These are phyloP conservation scores for Bondarzewia mesenterica DNA, from an alignment of 1,284 basidiomycete genomes.

Conservation along the genomic window DNA sequence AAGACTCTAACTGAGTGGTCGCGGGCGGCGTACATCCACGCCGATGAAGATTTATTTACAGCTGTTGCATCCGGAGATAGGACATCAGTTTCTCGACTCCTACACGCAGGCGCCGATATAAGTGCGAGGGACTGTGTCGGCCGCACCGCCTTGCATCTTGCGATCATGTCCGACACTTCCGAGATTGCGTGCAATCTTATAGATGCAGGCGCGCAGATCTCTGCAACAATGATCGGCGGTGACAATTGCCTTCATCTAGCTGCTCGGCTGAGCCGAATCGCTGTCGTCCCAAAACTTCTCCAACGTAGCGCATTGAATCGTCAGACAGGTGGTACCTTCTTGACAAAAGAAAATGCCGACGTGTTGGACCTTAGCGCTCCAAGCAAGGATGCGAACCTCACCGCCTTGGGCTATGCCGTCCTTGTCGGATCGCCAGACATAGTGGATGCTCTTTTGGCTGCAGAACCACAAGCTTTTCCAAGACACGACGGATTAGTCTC, in stretches of 20 bases:
- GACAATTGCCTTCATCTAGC: constrained; percentile 47
- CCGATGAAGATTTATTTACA: constrained; percentile 42
- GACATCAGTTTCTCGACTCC: constrained; percentile 27
- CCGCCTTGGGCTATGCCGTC: too few relatives aligned
- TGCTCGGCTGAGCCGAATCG: constrained; percentile 34
- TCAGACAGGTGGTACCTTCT: too few relatives aligned
- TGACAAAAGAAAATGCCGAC: too few relatives aligned
- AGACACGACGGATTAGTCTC: too few relatives aligned
- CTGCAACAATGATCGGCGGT: constrained; percentile 45
- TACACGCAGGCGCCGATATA: constrained; percentile 33
- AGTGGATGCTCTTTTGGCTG: too few relatives aligned
- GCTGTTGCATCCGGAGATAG: constrained; percentile 40
- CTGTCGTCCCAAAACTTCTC: constrained; percentile 41
- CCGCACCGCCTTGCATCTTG: constrained; percentile 46
- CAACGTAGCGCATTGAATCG: too few relatives aligned
- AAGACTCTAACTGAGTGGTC: too few relatives aligned
- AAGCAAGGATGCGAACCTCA: too few relatives aligned
- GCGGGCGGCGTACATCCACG: constrained; percentile 46
- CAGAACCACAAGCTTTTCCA: too few relatives aligned
- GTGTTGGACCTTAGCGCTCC: too few relatives aligned
- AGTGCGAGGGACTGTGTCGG: constrained; percentile 52
- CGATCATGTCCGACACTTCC: constrained; percentile 13
- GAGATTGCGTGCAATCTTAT: constrained; percentile 26
- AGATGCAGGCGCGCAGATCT: constrained; percentile 46
- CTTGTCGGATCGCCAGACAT: too few relatives aligned